Evolutionary conservation across 371 early-diverging fungal genomes (phyloP).

Genomic region (Mortierella sp.): DNA sequence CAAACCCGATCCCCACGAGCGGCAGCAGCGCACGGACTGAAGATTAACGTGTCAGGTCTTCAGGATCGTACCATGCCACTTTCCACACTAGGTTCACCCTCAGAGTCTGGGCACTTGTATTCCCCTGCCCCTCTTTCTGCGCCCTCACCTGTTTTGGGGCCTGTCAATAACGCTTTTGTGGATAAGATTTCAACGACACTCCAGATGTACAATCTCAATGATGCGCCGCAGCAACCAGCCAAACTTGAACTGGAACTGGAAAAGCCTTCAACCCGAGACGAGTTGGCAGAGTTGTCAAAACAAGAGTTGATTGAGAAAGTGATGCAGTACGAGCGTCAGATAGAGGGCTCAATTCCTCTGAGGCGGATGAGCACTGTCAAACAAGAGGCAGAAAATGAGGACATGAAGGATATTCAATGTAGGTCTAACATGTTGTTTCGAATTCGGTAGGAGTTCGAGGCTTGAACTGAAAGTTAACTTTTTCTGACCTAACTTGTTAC

Average conservation of each 20-base stretch:
- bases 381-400: slow-evolving; percentile 16
- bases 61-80: slow-evolving; percentile 34
- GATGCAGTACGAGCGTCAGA: slow-evolving; percentile 51
- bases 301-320: slow-evolving; percentile 53
- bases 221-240: slow-evolving; percentile 3
- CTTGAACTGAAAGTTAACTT: too few species aligned
- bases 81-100: slow-evolving; percentile 38
- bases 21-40: slow-evolving; percentile 27
- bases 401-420: slow-evolving; percentile 17
- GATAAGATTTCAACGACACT: slow-evolving; percentile 42
- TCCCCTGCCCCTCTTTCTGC: slow-evolving; percentile 52
- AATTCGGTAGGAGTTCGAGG: too few species aligned
- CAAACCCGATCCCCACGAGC: slow-evolving; percentile 44
- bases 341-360: slow-evolving; percentile 40
- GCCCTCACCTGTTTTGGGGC: slow-evolving; percentile 33
- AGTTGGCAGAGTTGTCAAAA: slow-evolving; percentile 35
- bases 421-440: not conserved
- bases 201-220: slow-evolving; percentile 43
- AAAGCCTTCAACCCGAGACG: slow-evolving; percentile 33
- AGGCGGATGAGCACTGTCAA: slow-evolving; percentile 30
- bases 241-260: slow-evolving; percentile 32
- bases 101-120: slow-evolving; percentile 23
- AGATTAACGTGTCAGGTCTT: slow-evolving; percentile 41
- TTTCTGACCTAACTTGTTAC: too few species aligned
- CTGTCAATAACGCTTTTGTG: slow-evolving; percentile 18